phyloP scores from a whole-genome alignment of 2,329 filamentous ascomycete genomes.

The Graphilbum ipis-grandicollis region DNA sequence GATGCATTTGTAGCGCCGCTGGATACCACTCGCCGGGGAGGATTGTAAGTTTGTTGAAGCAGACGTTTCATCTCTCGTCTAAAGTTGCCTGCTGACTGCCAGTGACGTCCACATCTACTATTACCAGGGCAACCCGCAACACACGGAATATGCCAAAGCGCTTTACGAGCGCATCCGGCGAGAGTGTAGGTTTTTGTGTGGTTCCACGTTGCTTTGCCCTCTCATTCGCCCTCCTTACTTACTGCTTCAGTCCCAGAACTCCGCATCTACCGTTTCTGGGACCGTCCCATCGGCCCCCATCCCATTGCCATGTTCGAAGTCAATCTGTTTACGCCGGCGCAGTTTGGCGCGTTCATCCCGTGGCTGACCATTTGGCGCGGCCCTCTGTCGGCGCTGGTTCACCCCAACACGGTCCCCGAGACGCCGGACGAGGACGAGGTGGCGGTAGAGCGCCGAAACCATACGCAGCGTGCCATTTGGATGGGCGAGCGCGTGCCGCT shows the following conservation, averaged over 20 bases:
- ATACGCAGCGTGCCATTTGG: constrained; percentile 56
- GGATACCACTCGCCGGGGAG: constrained; percentile 46
- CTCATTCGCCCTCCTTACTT: background rate
- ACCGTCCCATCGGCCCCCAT: constrained; percentile 65
- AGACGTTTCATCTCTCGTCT: background rate
- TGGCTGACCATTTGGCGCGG: constrained; percentile 75
- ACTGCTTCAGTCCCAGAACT: constrained; percentile 59
- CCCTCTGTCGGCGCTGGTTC: constrained; percentile 60
- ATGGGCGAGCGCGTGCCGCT: constrained; percentile 50
- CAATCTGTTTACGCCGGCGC: constrained; percentile 66
- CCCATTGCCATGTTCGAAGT: constrained; percentile 84
- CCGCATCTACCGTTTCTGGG: constrained; percentile 63
- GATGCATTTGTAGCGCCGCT: constrained; percentile 51
- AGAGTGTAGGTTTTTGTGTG: constrained; percentile 43
- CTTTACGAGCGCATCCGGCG: constrained; percentile 63
- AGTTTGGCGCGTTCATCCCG: constrained; percentile 77
- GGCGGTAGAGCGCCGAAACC: constrained; percentile 31
- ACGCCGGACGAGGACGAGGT: constrained; percentile 7
- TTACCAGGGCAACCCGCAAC: constrained; percentile 42
- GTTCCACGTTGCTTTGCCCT: background rate
- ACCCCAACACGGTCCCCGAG: constrained; percentile 50
- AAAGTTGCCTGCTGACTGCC: background rate
- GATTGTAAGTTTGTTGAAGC: constrained; percentile 45
- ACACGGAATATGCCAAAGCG: constrained; percentile 49
- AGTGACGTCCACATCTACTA: constrained; percentile 79